Percentiles rank a stretch among this genome's conserved stretches.
Evolutionary conservation across 371 early-diverging fungal species (phyloP).

Genomic region (Nematocida major): DNA sequence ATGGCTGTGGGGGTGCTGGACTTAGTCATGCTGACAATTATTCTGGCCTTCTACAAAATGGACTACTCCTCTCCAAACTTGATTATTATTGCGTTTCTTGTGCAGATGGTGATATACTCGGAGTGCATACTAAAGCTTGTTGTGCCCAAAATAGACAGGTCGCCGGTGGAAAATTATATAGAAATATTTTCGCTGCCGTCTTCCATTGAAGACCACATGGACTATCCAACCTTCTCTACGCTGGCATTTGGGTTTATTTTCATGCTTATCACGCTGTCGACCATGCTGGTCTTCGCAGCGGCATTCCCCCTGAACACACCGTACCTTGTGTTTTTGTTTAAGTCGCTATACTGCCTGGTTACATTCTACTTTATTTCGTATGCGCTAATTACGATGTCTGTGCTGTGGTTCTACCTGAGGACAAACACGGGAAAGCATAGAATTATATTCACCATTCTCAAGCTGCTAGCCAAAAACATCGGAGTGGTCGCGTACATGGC

Average conservation of each 20-base stretch:
- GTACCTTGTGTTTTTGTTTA: neutral
- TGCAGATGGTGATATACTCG: slow-evolving; percentile 7
- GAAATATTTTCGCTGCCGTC: neutral
- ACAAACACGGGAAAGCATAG: neutral
- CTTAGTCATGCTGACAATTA: neutral
- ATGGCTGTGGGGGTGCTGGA: neutral
- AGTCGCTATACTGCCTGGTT: neutral
- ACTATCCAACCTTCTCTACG: neutral
- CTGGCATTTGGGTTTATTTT: neutral
- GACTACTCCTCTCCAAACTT: neutral
- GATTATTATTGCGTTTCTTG: neutral
- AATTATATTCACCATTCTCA: neutral
- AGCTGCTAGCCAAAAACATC: neutral
- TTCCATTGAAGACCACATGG: neutral
- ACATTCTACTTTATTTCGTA: neutral
- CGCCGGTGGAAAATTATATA: slow-evolving; percentile 11
- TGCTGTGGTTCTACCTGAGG: neutral
- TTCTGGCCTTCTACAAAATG: neutral
- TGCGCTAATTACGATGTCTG: neutral
- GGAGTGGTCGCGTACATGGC: neutral
- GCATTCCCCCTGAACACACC: neutral
- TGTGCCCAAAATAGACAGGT: neutral
- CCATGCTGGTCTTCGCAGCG: neutral
- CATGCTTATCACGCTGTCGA: neutral
- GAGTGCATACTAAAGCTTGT: neutral